Percentiles rank a stretch among this genome's conserved stretches.
phyloP scores from a whole-genome alignment of 257 asterid genomes.

The Scutellaria galericulata region DNA sequence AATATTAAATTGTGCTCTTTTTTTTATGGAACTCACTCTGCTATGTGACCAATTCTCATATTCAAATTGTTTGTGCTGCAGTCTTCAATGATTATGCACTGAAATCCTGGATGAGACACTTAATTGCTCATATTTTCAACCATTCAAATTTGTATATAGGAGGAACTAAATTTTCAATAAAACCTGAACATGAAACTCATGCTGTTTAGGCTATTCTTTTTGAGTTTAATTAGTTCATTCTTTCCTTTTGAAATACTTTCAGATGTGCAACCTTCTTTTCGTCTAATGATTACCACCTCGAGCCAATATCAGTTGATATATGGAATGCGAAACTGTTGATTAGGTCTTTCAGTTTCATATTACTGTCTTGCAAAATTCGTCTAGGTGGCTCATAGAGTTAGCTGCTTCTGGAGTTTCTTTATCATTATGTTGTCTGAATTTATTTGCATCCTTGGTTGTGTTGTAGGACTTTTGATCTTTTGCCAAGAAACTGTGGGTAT shows the following conservation, averaged over 20 bases:
- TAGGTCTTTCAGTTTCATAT: neutral
- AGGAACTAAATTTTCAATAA: neutral
- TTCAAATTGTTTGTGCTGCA: conserved; percentile 13
- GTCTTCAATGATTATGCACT: neutral
- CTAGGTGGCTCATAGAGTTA: conserved; percentile 2
- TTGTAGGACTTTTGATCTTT: neutral
- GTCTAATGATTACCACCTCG: conserved; percentile 13
- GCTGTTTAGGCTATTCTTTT: neutral
- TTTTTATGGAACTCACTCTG: neutral
- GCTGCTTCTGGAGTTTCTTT: conserved; percentile 22
- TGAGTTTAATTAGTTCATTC: neutral
- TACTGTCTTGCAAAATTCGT: neutral
- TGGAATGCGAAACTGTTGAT: neutral
- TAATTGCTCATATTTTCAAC: conserved; percentile 4
- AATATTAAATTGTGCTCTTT: neutral
- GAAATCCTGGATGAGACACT: conserved; percentile 19
- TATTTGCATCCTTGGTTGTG: neutral
- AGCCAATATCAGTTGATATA: conserved; percentile 8
- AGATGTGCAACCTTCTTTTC: neutral
- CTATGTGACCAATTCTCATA: conserved; percentile 1
- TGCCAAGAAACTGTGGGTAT: neutral
- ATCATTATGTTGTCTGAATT: neutral
- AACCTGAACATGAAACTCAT: neutral
- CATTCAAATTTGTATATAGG: neutral
- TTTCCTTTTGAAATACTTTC: neutral